These are phyloP conservation scores for Coix lacrymajobi DNA, from an alignment of 176 grass and related monocot genomes.

Conservation along the genomic window DNA sequence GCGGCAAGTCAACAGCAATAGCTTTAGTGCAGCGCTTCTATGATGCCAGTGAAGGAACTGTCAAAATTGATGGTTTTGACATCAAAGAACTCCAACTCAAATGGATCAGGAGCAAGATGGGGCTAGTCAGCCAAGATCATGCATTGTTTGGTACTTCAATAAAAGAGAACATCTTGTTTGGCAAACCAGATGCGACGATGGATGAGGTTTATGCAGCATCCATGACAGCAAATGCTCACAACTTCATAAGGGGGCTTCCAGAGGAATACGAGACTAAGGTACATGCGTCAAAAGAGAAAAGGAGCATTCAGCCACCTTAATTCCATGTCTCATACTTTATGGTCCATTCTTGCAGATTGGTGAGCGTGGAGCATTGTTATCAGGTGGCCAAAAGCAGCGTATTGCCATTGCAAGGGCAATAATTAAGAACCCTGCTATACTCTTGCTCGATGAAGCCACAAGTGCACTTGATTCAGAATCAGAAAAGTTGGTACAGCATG, in stretches of 20 bases:
- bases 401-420: slow-evolving; percentile 93
- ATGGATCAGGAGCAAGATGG: slow-evolving; percentile 94
- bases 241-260: slow-evolving; percentile 80
- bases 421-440: slow-evolving; percentile 90
- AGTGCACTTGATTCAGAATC: slow-evolving; percentile 97
- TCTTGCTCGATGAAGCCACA: slow-evolving; percentile 96
- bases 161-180: slow-evolving; percentile 90
- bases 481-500: slow-evolving; percentile 88
- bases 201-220: slow-evolving; percentile 91
- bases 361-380: slow-evolving; percentile 80
- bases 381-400: slow-evolving; percentile 92
- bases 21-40: slow-evolving; percentile 93
- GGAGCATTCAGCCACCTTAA: not conserved
- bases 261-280: slow-evolving; percentile 97
- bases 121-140: slow-evolving; percentile 96
- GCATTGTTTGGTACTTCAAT: slow-evolving; percentile 89
- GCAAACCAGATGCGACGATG: slow-evolving; percentile 74
- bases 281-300: not conserved
- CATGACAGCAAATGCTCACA: slow-evolving; percentile 97
- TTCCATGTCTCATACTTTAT: not conserved
- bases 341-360: slow-evolving; percentile 60
- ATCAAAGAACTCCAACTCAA: slow-evolving; percentile 67
- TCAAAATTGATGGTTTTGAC: slow-evolving; percentile 80
- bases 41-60: slow-evolving; percentile 61
- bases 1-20: slow-evolving; percentile 91